Base-by-base conservation (phyloP, 163 green algal genomes). In the Dunaliella salina region DNA sequence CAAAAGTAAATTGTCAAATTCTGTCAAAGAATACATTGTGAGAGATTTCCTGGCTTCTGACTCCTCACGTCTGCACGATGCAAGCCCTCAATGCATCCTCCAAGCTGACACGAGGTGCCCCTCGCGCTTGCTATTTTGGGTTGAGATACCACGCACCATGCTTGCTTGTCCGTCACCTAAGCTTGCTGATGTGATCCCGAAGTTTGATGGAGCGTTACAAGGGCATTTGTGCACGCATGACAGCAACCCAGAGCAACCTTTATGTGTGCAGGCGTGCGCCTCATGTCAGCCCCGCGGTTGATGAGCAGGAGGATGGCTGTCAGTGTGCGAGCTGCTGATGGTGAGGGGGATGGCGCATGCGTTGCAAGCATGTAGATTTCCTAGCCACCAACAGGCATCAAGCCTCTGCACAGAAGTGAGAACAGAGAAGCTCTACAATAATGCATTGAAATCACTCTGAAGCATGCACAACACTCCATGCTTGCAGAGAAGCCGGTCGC, bases 401-500 rank as follows among this genome's bases (percentile, higher is more conserved):
- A 50, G 40, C 40, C 8, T 50, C 40, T 8, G 3, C 4, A 50
- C 8, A 15, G 40, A 50, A 50, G 3, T 50, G 40, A 50, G 40
- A 50, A 8, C 8, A 50, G 40, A 50, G 40, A 50, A 50, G 40
- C 8, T 50, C 4, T 12, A 26, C 63, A 75, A 26, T 29, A 26
- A 75, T 29, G 24, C 63, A 75, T 29, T 29, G 22, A 75, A 75
- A 29, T 30, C 63, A 35, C 75, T 40, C 32, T 33, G 26, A 81
- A 25, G n/a, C 75, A 35, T 22, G 24, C 75, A 46, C 8, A 46
- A 22, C 75, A 81, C 8, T 81, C 1, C 78, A 0, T 85, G 81
- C 32, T 12, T 32, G 46, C 87, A 87, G 87, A 90, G 29, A 81
- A 50, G 29, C 91, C 91, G 30, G 94, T 97, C 33, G 93, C 89